A percentile compares a stretch with the other conserved stretches of the same genome.
Conservation (phyloP, 2,329 filamentous ascomycete genomes). For the Pleochaeta shiraiana region DNA sequence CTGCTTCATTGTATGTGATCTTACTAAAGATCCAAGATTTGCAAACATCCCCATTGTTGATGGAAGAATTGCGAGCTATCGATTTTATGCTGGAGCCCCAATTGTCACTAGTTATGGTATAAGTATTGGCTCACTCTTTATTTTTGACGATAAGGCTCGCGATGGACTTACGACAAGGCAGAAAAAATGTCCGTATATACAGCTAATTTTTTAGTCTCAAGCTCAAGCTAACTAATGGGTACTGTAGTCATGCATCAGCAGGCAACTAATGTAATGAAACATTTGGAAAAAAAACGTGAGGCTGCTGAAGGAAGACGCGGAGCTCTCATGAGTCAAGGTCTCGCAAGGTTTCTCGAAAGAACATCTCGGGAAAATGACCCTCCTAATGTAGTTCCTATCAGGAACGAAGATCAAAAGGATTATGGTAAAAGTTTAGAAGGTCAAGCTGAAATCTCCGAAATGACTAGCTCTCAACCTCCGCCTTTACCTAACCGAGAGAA, state of each 20-base stretch:
- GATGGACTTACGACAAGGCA: conserved; percentile 27
- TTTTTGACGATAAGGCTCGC: conserved; percentile 22
- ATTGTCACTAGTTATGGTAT: conserved; percentile 13
- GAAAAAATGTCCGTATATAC: conserved; percentile 11
- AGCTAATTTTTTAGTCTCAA: too few relatives aligned
- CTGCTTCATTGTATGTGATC: conserved; percentile 12
- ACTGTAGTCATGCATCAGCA: conserved; percentile 10
- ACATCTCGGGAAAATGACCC: conserved; percentile 6
- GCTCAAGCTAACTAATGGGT: too few relatives aligned
- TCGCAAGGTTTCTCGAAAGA: conserved; percentile 11
- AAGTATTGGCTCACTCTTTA: conserved; percentile 14
- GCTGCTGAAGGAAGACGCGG: conserved; percentile 12
- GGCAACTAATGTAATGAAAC: conserved; percentile 13
- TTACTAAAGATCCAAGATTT: conserved; percentile 11
- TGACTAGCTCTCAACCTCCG: background rate
- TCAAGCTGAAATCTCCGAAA: background rate
- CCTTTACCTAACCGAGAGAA: background rate
- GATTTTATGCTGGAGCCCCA: conserved; percentile 14
- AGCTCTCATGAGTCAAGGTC: conserved; percentile 12
- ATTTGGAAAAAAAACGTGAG: conserved; percentile 14
- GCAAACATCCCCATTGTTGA: conserved; percentile 11
- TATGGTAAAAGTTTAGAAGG: background rate
- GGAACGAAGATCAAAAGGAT: background rate
- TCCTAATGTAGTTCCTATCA: background rate
- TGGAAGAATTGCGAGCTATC: conserved; percentile 9